Evolutionary conservation across 2,329 filamentous ascomycete genomes (phyloP).

Genomic region (Chalara sp.): DNA sequence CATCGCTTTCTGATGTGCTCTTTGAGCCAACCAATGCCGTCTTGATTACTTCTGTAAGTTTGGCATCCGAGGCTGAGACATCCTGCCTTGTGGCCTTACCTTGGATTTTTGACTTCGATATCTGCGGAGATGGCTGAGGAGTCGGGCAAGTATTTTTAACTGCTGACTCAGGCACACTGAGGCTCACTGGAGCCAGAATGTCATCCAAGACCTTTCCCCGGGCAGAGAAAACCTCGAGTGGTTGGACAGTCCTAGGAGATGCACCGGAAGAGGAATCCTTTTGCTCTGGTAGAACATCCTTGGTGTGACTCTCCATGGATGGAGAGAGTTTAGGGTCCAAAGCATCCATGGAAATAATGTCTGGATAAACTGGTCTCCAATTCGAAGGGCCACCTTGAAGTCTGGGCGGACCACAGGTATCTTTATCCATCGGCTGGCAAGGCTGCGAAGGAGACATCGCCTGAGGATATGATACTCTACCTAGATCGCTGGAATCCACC

Average conservation of each 20-base stretch:
- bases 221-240: slow-evolving; percentile 14
- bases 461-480: too few relatives aligned
- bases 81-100: slow-evolving; percentile 17
- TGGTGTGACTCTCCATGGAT: background rate
- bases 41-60: slow-evolving; percentile 18
- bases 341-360: slow-evolving; percentile 1
- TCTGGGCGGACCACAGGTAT: too few relatives aligned
- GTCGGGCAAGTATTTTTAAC: slow-evolving; percentile 6
- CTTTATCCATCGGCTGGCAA: too few relatives aligned
- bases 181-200: slow-evolving; percentile 15
- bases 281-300: background rate
- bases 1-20: slow-evolving; percentile 6
- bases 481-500: too few relatives aligned
- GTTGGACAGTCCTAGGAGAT: slow-evolving; percentile 16
- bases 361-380: slow-evolving; percentile 14
- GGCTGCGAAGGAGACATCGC: too few relatives aligned
- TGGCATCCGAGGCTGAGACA: slow-evolving; percentile 17
- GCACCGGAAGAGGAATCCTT: background rate
- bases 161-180: slow-evolving; percentile 6
- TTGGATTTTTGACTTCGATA: slow-evolving; percentile 6
- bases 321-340: slow-evolving; percentile 6
- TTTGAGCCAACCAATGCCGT: slow-evolving; percentile 15
- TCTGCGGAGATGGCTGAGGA: slow-evolving; percentile 1
- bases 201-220: slow-evolving; percentile 12
- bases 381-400: background rate